Evolutionary conservation across 805 yeast species (phyloP), one percentile per base, ranked within the genome.

Genomic region (Zygotorulaspora florentina): DNA sequence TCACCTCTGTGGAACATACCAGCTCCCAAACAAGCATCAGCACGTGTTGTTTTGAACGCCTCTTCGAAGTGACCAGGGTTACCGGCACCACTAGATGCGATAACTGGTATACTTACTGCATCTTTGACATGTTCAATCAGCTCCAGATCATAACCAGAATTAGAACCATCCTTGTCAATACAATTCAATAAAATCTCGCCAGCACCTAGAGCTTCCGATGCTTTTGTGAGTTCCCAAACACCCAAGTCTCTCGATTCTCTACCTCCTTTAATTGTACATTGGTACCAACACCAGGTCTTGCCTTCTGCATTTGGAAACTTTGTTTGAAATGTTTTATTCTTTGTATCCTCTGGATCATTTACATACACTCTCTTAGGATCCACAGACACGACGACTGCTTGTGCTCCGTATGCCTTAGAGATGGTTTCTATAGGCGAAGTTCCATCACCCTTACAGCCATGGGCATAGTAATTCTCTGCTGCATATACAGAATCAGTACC

Each of bases 71-170:
- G 98, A 40, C 73, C 76, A 1, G 99, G 99, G 17, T 71, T 79
- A 42, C 99, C 99, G 5, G 99, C 99, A 45, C 99, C 99, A 51
- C 95, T 84, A 6, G 97, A 89, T 0, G 99, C 98, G 65, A 93
- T 93, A 2, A 93, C 97, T 0, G 99, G 99, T 39, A 95, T 85
- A 1, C 72, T 70, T 5, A 88, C 95, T 0, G 85, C 81, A 1
- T 71, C 57, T 57, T 93, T 93, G 47, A 88, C 81, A 57, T 85
- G 91, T 17, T 77, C 70, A 37, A 93, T 80, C 41, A 93, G 73
- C 63, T 93, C 98, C 46, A 88, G 72, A 58, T 93, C 97, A 60
- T 79, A 93, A 0, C 99, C 99, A 17, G 90, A 82, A 63, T 93
- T 95, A 9, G 96, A 80, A 9, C 99, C 99, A 65, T 93, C 99